Conservation (phyloP, 306 rosid genomes). For the Vigna trinervia region DNA sequence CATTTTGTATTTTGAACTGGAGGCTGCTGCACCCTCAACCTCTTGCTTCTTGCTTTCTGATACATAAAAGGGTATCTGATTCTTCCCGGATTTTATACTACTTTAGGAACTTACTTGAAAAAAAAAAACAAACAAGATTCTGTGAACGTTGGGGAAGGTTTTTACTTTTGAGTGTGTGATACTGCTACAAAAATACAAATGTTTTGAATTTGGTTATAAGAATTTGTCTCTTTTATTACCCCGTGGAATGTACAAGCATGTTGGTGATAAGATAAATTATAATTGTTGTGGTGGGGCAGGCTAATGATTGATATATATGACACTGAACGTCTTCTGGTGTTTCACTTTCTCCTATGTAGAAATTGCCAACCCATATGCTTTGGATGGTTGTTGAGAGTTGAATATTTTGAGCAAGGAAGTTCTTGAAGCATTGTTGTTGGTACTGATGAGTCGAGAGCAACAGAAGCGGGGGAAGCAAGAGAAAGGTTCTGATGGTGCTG, state of each 20-base stretch:
- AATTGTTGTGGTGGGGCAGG: constrained; percentile 51
- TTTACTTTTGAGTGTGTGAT: constrained; percentile 36
- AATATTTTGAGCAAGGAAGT: constrained; percentile 38
- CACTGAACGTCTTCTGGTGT: constrained; percentile 42
- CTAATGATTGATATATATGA: constrained; percentile 31
- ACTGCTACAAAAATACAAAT: not conserved
- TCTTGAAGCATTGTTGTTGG: constrained; percentile 27
- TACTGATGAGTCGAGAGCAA: constrained; percentile 75
- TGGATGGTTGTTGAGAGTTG: constrained; percentile 54
- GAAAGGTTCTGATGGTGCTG: constrained; percentile 74
- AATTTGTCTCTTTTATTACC: constrained; percentile 43
- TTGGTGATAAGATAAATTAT: constrained; percentile 47
- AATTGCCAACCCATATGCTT: constrained; percentile 13
- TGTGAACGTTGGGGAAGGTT: constrained; percentile 43
- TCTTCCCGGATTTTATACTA: constrained; percentile 46
- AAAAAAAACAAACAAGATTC: constrained; percentile 40
- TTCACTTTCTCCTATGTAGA: constrained; percentile 33
- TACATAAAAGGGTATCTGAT: constrained; percentile 54
- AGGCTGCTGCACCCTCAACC: constrained; percentile 31
- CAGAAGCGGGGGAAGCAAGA: constrained; percentile 80
- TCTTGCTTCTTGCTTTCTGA: constrained; percentile 72
- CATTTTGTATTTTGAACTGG: constrained; percentile 37
- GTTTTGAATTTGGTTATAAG: constrained; percentile 52
- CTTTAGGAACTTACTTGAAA: constrained; percentile 47
- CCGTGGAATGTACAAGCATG: constrained; percentile 49